Conservation (phyloP, 768 basidiomycete genomes). For the Hypsizygus marmoreus region DNA sequence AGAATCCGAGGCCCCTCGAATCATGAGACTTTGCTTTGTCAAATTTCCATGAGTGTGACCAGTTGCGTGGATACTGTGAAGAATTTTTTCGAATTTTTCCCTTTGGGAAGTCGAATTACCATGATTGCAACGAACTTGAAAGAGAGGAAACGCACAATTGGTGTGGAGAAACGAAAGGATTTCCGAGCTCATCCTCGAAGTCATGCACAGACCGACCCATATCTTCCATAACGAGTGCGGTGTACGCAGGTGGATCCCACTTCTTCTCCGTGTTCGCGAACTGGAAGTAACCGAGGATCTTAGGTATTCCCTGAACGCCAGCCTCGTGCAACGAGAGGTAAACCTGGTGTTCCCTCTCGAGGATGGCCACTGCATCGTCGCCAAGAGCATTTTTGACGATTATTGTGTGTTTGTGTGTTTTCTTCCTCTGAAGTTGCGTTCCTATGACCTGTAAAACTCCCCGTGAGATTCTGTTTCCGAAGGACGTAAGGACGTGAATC, state of each 20-base stretch:
- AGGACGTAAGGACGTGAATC: too few species aligned
- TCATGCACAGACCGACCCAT: not conserved
- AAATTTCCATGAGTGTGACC: slow-evolving; percentile 5
- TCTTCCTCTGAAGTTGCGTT: not conserved
- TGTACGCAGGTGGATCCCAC: not conserved
- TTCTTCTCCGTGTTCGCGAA: not conserved
- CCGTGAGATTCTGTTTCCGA: too few species aligned
- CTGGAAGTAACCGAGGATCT: slow-evolving; percentile 6
- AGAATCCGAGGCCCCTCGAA: not conserved
- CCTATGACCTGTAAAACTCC: too few species aligned
- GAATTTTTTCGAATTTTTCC: not conserved
- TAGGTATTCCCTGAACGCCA: not conserved
- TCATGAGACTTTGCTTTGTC: not conserved
- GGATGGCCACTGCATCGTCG: not conserved
- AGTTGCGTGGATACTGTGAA: slow-evolving; percentile 3
- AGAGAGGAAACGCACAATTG: not conserved
- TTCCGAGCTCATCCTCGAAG: not conserved
- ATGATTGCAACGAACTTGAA: not conserved
- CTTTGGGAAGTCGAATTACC: not conserved
- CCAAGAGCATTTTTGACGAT: not conserved
- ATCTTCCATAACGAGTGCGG: slow-evolving; percentile 10
- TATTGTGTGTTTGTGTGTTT: not conserved
- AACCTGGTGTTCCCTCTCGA: slow-evolving; percentile 2
- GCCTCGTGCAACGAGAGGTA: not conserved
- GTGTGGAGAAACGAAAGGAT: not conserved